Evolutionary conservation across 192 early-diverging fungal species (phyloP).

Genomic region (Coemansia sp.): DNA sequence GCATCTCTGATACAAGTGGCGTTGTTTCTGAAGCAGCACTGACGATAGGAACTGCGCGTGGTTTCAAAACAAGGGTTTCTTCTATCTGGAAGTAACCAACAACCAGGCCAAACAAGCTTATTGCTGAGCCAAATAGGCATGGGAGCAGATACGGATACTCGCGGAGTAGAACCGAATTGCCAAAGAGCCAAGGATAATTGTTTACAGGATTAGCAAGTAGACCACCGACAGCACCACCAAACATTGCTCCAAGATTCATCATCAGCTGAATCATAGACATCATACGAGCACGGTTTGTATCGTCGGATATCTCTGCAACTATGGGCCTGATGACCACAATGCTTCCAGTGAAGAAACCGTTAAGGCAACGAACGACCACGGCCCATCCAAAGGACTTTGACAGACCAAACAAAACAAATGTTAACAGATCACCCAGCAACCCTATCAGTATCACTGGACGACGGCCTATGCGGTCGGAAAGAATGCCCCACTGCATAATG

Average conservation of each 20-base stretch:
- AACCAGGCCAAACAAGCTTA: conserved; percentile 57
- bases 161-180: conserved; percentile 58
- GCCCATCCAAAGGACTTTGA: conserved; percentile 21
- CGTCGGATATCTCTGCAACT: conserved; percentile 69
- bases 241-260: conserved; percentile 58
- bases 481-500: conserved; percentile 58
- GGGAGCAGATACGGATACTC: conserved; percentile 74
- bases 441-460: too few relatives aligned
- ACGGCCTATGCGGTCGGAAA: too few relatives aligned
- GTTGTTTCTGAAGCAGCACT: conserved; percentile 3
- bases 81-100: conserved; percentile 55
- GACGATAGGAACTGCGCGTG: neutral
- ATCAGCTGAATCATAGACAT: conserved; percentile 54
- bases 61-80: conserved; percentile 52
- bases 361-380: conserved; percentile 26
- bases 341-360: conserved; percentile 58
- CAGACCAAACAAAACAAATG: too few relatives aligned
- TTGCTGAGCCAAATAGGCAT: conserved; percentile 65
- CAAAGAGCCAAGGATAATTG: conserved; percentile 63
- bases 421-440: too few relatives aligned
- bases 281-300: too few relatives aligned
- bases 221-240: neutral
- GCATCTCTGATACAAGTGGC: conserved; percentile 7
- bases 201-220: conserved; percentile 43
- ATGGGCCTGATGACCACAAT: conserved; percentile 75